Evolutionary conservation across 371 early-diverging fungal genomes (phyloP), one percentile per base, ranked within the genome.

Genomic region (Saksenaea vasiformis): DNA sequence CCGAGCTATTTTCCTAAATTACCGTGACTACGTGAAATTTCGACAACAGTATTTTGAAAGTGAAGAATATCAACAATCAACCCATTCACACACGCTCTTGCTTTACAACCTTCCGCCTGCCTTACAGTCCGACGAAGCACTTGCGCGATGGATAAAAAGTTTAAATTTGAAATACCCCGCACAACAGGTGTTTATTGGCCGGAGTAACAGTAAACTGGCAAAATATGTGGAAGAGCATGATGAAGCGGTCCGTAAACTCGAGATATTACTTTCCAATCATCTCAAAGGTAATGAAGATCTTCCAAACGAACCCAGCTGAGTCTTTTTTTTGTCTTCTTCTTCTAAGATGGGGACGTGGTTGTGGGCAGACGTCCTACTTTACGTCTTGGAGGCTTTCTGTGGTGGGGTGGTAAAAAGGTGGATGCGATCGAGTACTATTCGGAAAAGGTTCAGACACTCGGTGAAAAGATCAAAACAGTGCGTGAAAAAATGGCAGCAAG

Each of bases 351-450:
- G 11, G 70, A 71, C 47, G 71, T 80, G 7, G 39, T 78, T 41
- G 69, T 80, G 0, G 60, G 62, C 0, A 80, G 78, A 58, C 64
- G 92, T 44, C 92, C 92, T 0, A 82, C 74, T 5, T 77, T 86
- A 10, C 63, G 71, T 0, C 34, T 78, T 13, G 82, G 82, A 17
- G 70, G 76, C 0, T 66, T 73, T 37, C 74, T 73, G 19, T 70
- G 74, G 35, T 65, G 64, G 38, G 85, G 87, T 10, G 93, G 93
- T 15, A 60, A 71, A 14, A 74, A 78, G 38, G 90, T 95, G 15
- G 95, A 95, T 60, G 87, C 91, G 9, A 95, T 95, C 60, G 85
- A 88, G 41, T 81, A 88, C 63, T 90, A 89, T 65, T 84, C 91
- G 15, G 71, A 81, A 22, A 67, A 84, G 51, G 83, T 95, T 0